Conservation (phyloP, 1,139 yeast genomes). For the Scheffersomyces lignicola region DNA sequence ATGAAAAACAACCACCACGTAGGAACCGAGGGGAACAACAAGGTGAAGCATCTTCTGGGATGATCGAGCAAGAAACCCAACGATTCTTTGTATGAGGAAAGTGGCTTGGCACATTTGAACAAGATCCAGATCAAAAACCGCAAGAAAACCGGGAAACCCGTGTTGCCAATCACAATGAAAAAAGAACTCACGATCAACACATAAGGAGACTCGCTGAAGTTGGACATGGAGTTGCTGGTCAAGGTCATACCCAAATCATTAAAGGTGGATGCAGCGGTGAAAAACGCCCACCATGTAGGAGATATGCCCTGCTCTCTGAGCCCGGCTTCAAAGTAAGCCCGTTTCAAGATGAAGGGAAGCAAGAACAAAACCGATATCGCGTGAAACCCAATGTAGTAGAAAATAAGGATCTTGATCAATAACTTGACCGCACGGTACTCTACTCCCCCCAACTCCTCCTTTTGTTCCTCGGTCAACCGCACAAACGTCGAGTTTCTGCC, state of each 20-base stretch:
- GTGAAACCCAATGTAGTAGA: slow-evolving; percentile 77
- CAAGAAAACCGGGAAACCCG: slow-evolving; percentile 84
- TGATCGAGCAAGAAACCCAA: slow-evolving; percentile 87
- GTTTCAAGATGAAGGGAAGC: slow-evolving; percentile 17
- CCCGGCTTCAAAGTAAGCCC: slow-evolving; percentile 33
- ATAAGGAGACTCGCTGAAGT: slow-evolving; percentile 64
- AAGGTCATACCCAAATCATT: slow-evolving; percentile 83
- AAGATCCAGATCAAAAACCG: slow-evolving; percentile 80
- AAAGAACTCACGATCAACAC: slow-evolving; percentile 62
- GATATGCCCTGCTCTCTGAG: slow-evolving; percentile 57
- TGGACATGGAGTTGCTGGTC: slow-evolving; percentile 74
- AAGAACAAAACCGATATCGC: slow-evolving; percentile 55
- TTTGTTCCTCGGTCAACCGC: slow-evolving; percentile 76
- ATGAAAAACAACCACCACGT: slow-evolving; percentile 93
- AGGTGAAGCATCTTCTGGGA: slow-evolving; percentile 94
- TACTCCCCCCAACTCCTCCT: slow-evolving; percentile 94
- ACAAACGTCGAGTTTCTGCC: slow-evolving; percentile 96
- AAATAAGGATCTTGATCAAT: slow-evolving; percentile 62
- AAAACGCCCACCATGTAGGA: slow-evolving; percentile 92
- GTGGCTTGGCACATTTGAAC: slow-evolving; percentile 65
- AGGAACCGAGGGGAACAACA: slow-evolving; percentile 86
- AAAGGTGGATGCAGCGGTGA: slow-evolving; percentile 74
- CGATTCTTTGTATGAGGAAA: slow-evolving; percentile 70
- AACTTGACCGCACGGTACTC: slow-evolving; percentile 89
- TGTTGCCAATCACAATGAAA: slow-evolving; percentile 85